These are phyloP conservation scores for Fusarium sp. DNA, from an alignment of 2,329 filamentous ascomycete genomes.

Conservation along the genomic window DNA sequence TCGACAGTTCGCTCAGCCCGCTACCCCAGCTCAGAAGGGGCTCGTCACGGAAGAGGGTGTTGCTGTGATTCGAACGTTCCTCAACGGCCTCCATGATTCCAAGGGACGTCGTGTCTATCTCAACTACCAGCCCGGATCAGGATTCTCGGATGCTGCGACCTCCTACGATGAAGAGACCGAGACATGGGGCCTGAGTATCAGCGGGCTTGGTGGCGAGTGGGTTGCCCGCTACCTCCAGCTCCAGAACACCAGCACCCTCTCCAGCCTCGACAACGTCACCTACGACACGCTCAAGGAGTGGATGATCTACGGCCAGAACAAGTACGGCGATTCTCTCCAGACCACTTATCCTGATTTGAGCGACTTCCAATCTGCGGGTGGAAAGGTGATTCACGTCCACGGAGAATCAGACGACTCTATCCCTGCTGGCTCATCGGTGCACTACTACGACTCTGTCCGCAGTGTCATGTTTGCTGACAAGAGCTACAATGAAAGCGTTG, in stretches of 20 bases:
- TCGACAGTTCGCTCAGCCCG: slow-evolving; percentile 20
- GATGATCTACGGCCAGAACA: slow-evolving; percentile 62
- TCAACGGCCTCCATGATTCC: slow-evolving; percentile 52
- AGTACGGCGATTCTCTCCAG: slow-evolving; percentile 64
- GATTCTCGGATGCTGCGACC: slow-evolving; percentile 49
- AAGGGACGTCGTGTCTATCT: slow-evolving; percentile 52
- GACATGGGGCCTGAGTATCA: slow-evolving; percentile 50
- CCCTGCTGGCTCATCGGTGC: slow-evolving; percentile 65
- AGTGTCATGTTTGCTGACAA: slow-evolving; percentile 39
- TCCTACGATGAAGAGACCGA: slow-evolving; percentile 51
- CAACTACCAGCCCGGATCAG: slow-evolving; percentile 51
- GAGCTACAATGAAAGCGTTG: slow-evolving; percentile 52
- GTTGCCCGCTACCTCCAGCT: slow-evolving; percentile 58
- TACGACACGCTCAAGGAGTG: slow-evolving; percentile 68
- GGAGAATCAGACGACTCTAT: slow-evolving; percentile 67
- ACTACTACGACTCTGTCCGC: slow-evolving; percentile 67
- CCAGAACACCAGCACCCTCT: slow-evolving; percentile 56
- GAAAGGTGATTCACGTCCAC: slow-evolving; percentile 70
- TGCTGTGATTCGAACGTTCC: slow-evolving; percentile 51
- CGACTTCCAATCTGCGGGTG: slow-evolving; percentile 60
- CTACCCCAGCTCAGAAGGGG: slow-evolving; percentile 49
- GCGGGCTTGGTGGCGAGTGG: slow-evolving; percentile 51
- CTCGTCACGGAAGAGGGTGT: slow-evolving; percentile 51
- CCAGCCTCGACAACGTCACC: slow-evolving; percentile 59
- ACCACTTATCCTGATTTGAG: slow-evolving; percentile 66